Percentiles rank a stretch among this genome's conserved stretches.
phyloP scores from a whole-genome alignment of 2,329 filamentous ascomycete species.

The Apiospora rasikravindrae region DNA sequence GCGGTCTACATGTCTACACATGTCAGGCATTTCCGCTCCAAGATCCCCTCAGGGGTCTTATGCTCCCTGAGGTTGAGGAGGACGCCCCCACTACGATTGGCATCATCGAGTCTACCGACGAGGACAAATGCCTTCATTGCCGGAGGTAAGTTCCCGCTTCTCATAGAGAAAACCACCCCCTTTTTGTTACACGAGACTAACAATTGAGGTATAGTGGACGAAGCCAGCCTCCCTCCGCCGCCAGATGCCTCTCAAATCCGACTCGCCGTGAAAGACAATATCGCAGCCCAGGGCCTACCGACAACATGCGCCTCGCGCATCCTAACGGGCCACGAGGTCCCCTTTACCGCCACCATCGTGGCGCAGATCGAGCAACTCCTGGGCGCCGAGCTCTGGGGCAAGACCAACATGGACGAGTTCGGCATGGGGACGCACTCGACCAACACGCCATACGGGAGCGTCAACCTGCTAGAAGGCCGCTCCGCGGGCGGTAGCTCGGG shows the following conservation, averaged over 20 bases:
- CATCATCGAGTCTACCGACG: not conserved
- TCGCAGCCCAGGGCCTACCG: slow-evolving; percentile 65
- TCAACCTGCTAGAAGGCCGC: slow-evolving; percentile 48
- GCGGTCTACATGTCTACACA: slow-evolving; percentile 41
- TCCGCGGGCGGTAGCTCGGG: slow-evolving; percentile 92
- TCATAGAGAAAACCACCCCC: not conserved
- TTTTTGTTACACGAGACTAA: not conserved
- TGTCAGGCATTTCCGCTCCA: slow-evolving; percentile 37
- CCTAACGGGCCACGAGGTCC: slow-evolving; percentile 72
- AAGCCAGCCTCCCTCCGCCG: not conserved
- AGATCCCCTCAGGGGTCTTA: slow-evolving; percentile 36
- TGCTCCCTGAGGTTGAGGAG: slow-evolving; percentile 22
- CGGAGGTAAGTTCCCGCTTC: not conserved
- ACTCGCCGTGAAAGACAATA: slow-evolving; percentile 79
- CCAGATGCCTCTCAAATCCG: slow-evolving; percentile 37
- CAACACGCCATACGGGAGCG: slow-evolving; percentile 70
- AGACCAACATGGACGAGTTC: slow-evolving; percentile 95
- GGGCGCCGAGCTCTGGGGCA: slow-evolving; percentile 71
- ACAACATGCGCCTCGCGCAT: slow-evolving; percentile 87
- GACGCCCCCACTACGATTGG: not conserved
- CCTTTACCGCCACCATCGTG: slow-evolving; percentile 84
- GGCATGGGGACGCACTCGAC: slow-evolving; percentile 89
- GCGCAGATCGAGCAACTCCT: slow-evolving; percentile 64
- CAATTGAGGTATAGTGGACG: not conserved
- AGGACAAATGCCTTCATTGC: slow-evolving; percentile 12